These are phyloP conservation scores for Xylariaceae sp. DNA, from an alignment of 2,329 filamentous ascomycete species.

Conservation along the genomic window DNA sequence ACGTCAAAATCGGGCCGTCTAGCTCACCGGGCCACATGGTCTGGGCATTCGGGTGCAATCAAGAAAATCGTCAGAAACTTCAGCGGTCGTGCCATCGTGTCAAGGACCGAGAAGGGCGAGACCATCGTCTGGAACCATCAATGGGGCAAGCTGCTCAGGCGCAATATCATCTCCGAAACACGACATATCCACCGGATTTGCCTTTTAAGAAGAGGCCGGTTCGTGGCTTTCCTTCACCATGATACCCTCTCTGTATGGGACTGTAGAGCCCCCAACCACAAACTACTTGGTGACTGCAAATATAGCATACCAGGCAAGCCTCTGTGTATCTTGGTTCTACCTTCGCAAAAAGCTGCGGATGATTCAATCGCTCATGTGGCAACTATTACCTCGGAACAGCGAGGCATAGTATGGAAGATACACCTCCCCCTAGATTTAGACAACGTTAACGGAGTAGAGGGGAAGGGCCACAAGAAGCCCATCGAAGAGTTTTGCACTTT, in stretches of 20 bases:
- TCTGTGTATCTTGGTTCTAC: slow-evolving; percentile 79
- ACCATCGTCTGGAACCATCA: slow-evolving; percentile 82
- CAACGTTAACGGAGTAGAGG: slow-evolving; percentile 30
- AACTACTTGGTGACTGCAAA: slow-evolving; percentile 60
- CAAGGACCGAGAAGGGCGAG: slow-evolving; percentile 78
- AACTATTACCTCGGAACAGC: slow-evolving; percentile 79
- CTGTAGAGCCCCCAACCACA: slow-evolving; percentile 65
- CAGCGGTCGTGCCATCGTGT: slow-evolving; percentile 79
- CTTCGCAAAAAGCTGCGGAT: slow-evolving; percentile 62
- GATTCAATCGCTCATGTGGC: slow-evolving; percentile 72
- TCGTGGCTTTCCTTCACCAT: slow-evolving; percentile 80
- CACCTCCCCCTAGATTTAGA: slow-evolving; percentile 58
- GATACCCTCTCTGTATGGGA: slow-evolving; percentile 80
- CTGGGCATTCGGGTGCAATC: slow-evolving; percentile 80
- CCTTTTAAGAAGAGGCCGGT: slow-evolving; percentile 76
- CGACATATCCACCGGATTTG: slow-evolving; percentile 82
- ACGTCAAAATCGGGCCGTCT: slow-evolving; percentile 66
- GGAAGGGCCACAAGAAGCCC: slow-evolving; percentile 45
- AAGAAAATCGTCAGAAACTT: slow-evolving; percentile 88
- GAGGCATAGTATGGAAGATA: slow-evolving; percentile 83
- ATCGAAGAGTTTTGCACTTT: slow-evolving; percentile 75
- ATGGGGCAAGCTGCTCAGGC: slow-evolving; percentile 64
- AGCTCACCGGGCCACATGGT: slow-evolving; percentile 71
- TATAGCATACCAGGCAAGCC: slow-evolving; percentile 73
- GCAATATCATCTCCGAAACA: slow-evolving; percentile 70